Evolutionary conservation across 1,284 basidiomycete genomes (phyloP).

Genomic region (Neonothopanus nambi): DNA sequence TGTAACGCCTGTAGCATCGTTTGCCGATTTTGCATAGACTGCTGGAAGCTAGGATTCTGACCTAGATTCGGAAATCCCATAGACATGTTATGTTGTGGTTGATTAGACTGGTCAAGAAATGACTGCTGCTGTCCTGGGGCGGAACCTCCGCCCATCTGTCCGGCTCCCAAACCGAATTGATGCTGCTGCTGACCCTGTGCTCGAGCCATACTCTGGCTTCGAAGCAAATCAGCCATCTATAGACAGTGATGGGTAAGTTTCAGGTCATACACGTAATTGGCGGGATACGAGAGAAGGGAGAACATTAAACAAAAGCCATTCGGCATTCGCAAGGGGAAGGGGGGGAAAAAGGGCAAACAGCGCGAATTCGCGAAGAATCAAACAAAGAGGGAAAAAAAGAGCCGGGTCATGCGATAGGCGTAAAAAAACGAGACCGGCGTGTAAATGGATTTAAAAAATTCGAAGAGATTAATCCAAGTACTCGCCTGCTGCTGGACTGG

Average conservation of each 20-base stretch:
- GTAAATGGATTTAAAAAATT: too few relatives aligned
- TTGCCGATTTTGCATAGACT: conserved; percentile 33
- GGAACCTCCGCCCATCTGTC: conserved; percentile 4
- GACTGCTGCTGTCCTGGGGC: conserved; percentile 32
- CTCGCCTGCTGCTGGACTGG: conserved; percentile 42
- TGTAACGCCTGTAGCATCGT: conserved; percentile 41
- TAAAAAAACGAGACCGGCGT: not conserved
- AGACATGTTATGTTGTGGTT: conserved; percentile 35
- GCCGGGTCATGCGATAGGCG: too few relatives aligned
- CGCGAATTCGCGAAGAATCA: too few relatives aligned
- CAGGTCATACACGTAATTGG: conserved; percentile 7
- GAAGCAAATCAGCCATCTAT: conserved; percentile 52
- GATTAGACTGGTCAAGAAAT: conserved; percentile 44
- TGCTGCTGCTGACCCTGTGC: conserved; percentile 39
- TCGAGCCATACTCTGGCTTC: conserved; percentile 41
- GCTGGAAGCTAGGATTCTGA: conserved; percentile 31
- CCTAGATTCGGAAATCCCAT: conserved; percentile 42
- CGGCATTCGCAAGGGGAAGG: too few relatives aligned
- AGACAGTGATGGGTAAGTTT: conserved; percentile 9
- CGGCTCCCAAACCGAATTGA: conserved; percentile 38
- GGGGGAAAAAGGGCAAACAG: too few relatives aligned
- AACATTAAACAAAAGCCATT: too few relatives aligned
- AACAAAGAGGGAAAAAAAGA: not conserved
- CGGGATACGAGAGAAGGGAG: too few relatives aligned
- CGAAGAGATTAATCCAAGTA: conserved; percentile 16